Percentiles rank a stretch among this genome's conserved stretches.
Conservation (phyloP, 331 rosid species). For the Cydonia oblonga region DNA sequence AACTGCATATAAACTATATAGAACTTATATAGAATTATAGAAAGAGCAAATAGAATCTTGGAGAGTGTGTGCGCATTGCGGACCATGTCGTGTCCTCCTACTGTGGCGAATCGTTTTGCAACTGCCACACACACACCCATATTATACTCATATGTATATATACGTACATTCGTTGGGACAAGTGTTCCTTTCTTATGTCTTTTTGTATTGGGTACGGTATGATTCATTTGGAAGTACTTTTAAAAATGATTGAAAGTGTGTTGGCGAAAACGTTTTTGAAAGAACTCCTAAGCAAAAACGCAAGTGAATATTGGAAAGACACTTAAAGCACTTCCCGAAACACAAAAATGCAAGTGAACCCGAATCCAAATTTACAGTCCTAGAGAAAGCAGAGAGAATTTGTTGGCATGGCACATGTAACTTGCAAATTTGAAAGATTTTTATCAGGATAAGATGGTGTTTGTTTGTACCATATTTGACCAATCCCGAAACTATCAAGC, state of each 20-base stretch:
- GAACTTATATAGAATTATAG: neutral
- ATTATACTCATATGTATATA: too few relatives aligned
- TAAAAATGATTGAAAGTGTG: too few relatives aligned
- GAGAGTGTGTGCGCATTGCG: constrained; percentile 18
- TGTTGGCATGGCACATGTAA: neutral
- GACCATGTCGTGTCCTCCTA: constrained; percentile 22
- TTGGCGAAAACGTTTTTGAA: too few relatives aligned
- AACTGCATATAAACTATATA: neutral
- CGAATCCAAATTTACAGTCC: too few relatives aligned
- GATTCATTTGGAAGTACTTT: too few relatives aligned
- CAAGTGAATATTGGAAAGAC: too few relatives aligned
- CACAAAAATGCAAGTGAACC: too few relatives aligned
- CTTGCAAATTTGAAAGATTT: neutral
- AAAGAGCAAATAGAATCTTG: constrained; percentile 7
- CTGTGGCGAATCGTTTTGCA: constrained; percentile 28
- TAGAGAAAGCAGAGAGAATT: too few relatives aligned
- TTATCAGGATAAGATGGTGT: neutral
- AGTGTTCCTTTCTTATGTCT: neutral
- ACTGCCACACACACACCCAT: neutral
- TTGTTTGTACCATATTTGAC: too few relatives aligned
- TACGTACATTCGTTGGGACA: neutral
- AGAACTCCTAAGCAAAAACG: too few relatives aligned
- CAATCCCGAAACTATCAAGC: too few relatives aligned
- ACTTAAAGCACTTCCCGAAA: too few relatives aligned
- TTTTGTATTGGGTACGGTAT: neutral